Evolutionary conservation across 2,329 filamentous ascomycete genomes (phyloP).

Genomic region (Malbranchea zuffiana): DNA sequence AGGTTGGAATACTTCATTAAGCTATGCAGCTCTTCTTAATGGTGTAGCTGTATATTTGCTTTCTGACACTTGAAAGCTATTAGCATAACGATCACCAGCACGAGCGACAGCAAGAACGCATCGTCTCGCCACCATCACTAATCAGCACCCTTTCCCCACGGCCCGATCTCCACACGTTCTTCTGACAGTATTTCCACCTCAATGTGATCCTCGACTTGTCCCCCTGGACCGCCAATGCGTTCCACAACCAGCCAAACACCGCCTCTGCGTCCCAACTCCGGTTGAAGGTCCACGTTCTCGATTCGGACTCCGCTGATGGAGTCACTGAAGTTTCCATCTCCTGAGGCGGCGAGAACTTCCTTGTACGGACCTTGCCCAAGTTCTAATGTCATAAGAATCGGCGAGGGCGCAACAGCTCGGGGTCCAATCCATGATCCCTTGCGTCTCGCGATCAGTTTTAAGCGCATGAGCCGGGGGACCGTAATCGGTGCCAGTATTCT

Average conservation of each 20-base stretch:
- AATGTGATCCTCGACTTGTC: conserved; percentile 38
- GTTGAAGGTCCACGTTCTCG: conserved; percentile 62
- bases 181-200: conserved; percentile 35
- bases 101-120: no score
- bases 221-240: conserved; percentile 52
- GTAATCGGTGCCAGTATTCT: conserved; percentile 44
- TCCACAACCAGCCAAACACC: conserved; percentile 75
- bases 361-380: conserved; percentile 60
- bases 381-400: conserved; percentile 62
- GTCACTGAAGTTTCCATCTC: conserved; percentile 66
- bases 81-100: no score
- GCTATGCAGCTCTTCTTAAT: no score
- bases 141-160: conserved; percentile 27
- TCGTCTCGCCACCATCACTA: conserved; percentile 8
- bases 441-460: conserved; percentile 47
- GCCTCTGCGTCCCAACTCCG: conserved; percentile 44
- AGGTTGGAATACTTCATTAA: no score
- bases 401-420: conserved; percentile 32
- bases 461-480: conserved; percentile 47
- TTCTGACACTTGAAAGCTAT: no score
- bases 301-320: conserved; percentile 55
- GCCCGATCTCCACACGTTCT: conserved; percentile 34
- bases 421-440: conserved; percentile 32
- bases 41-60: no score
- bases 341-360: conserved; percentile 53